Conservation (phyloP, 495 filamentous ascomycete genomes). For the Talaromyces stipitatus region DNA sequence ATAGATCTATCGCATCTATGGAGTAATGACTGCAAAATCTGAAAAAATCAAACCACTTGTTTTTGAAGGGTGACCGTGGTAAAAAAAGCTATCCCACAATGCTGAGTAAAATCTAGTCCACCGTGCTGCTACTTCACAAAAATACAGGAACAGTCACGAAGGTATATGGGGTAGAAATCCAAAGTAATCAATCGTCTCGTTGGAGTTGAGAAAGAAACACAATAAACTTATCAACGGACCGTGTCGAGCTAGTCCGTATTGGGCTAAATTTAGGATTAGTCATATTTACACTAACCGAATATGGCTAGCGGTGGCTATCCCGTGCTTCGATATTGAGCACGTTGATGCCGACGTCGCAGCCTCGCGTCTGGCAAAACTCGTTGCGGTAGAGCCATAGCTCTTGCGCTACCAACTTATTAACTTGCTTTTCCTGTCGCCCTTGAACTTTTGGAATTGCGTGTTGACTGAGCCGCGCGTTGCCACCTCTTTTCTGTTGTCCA, state of each 20-base stretch:
- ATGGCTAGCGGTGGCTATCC: neutral
- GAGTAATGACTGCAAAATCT: too few relatives aligned
- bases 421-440: neutral
- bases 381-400: neutral
- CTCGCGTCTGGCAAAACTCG: neutral
- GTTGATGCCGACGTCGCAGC: neutral
- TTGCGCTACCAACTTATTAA: neutral
- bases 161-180: neutral
- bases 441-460: neutral
- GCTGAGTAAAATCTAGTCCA: neutral
- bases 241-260: neutral
- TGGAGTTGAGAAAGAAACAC: neutral
- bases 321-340: conserved; percentile 1
- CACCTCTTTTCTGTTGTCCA: neutral
- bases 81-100: neutral
- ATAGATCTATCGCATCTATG: too few relatives aligned
- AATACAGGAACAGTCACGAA: neutral
- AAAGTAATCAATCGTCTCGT: neutral
- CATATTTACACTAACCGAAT: neutral
- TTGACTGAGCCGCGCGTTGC: neutral
- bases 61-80: too few relatives aligned
- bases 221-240: neutral
- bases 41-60: too few relatives aligned
- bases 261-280: neutral
- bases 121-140: neutral